These are phyloP conservation scores for Paecilomyces sp. DNA, from an alignment of 2,329 filamentous ascomycete species.

Conservation along the genomic window DNA sequence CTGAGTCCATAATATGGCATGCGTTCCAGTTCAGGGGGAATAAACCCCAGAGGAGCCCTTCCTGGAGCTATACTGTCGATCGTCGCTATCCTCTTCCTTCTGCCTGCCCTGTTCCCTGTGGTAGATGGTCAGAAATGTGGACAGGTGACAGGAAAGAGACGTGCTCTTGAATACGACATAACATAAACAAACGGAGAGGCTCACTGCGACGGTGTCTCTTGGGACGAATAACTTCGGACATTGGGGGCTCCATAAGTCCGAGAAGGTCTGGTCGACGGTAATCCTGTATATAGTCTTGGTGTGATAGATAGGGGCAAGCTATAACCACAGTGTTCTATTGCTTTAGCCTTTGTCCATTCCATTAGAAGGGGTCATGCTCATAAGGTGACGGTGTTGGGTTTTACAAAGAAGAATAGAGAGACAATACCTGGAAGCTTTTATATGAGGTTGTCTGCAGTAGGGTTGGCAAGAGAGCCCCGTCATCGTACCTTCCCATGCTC, in stretches of 20 bases:
- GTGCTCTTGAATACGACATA: not conserved
- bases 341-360: not conserved
- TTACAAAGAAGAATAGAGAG: not conserved
- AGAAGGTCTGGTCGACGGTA: not conserved
- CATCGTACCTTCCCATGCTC: not conserved
- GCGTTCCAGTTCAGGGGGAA: not conserved
- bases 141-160: not conserved
- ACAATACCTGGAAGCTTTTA: not conserved
- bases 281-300: not conserved
- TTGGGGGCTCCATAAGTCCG: not conserved
- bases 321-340: not conserved
- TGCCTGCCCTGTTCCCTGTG: conserved; percentile 8
- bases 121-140: conserved; percentile 1
- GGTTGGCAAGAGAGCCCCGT: not conserved
- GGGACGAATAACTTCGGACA: conserved; percentile 6
- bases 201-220: conserved; percentile 7
- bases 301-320: not conserved
- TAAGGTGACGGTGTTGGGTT: not conserved
- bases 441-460: not conserved
- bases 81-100: conserved; percentile 4
- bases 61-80: conserved; percentile 10
- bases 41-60: conserved; percentile 9
- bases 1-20: not conserved
- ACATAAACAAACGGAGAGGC: not conserved
- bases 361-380: not conserved